phyloP scores from a whole-genome alignment of 164 flowering plant genomes.

The Liquidambar formosana region DNA sequence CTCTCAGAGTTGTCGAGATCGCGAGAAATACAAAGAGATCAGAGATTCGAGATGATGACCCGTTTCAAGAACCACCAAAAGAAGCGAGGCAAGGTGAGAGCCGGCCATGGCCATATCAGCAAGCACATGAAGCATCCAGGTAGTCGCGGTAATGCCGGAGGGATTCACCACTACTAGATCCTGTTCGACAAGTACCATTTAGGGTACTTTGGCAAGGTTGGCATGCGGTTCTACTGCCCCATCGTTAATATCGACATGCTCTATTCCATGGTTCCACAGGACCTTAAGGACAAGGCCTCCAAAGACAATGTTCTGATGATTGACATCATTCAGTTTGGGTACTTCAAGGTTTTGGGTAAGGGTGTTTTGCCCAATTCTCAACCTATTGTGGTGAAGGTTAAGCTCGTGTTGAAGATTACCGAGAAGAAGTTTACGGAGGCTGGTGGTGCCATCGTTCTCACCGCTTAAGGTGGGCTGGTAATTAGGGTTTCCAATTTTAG shows the following conservation, averaged over 20 bases:
- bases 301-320: too few species aligned
- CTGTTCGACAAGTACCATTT: slow-evolving; percentile 88
- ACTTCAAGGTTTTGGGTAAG: too few species aligned
- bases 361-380: slow-evolving; percentile 41
- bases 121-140: slow-evolving; percentile 87
- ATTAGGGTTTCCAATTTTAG: neutral
- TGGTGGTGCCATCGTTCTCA: slow-evolving; percentile 74
- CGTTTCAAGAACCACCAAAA: slow-evolving; percentile 71
- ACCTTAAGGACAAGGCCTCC: too few species aligned
- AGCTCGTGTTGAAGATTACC: too few species aligned
- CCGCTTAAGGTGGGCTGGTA: too few species aligned
- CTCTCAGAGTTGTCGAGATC: slow-evolving; percentile 1
- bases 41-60: slow-evolving; percentile 60
- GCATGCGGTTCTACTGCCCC: slow-evolving; percentile 77
- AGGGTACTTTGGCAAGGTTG: slow-evolving; percentile 77
- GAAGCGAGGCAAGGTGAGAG: too few species aligned
- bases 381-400: slow-evolving; percentile 73
- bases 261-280: too few species aligned
- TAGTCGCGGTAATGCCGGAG: slow-evolving; percentile 81
- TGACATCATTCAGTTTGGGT: too few species aligned
- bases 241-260: slow-evolving; percentile 69
- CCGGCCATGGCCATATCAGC: slow-evolving; percentile 76
- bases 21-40: too few species aligned
- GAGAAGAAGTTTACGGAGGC: slow-evolving; percentile 73
- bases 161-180: slow-evolving; percentile 78